Percentiles rank a stretch among this genome's conserved stretches.
These are phyloP conservation scores for Clavispora santaluciae DNA, from an alignment of 805 yeast genomes.

Conservation along the genomic window DNA sequence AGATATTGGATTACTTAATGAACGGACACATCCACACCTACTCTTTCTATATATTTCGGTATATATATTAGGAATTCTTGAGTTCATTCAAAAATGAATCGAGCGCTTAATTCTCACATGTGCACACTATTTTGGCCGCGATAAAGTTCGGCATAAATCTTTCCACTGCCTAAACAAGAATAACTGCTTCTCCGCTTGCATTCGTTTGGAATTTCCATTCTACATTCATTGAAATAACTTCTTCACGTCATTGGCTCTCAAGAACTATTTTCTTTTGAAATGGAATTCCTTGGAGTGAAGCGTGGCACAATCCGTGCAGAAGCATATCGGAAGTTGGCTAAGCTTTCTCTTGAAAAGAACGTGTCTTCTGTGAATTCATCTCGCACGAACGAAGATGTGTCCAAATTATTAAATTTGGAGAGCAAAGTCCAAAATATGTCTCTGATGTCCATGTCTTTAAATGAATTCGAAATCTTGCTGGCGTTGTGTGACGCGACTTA, in stretches of 20 bases:
- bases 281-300: constrained; percentile 37
- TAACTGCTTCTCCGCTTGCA: background rate
- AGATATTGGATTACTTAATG: constrained; percentile 1
- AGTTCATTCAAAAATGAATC: background rate
- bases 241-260: background rate
- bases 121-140: background rate
- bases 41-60: background rate
- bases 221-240: background rate
- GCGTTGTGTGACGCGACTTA: constrained; percentile 43
- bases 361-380: constrained; percentile 16
- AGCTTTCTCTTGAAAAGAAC: constrained; percentile 23
- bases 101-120: background rate
- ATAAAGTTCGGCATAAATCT: background rate
- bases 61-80: too few species aligned
- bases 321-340: constrained; percentile 35
- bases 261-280: constrained; percentile 4
- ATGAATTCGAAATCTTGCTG: constrained; percentile 51
- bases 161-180: background rate
- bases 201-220: background rate
- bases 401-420: background rate
- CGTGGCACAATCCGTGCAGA: constrained; percentile 37
- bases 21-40: background rate
- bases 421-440: constrained; percentile 11
- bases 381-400: constrained; percentile 3
- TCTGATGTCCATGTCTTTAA: constrained; percentile 41